phyloP scores from a whole-genome alignment of 306 rosid species.

The Parietaria judaica region DNA sequence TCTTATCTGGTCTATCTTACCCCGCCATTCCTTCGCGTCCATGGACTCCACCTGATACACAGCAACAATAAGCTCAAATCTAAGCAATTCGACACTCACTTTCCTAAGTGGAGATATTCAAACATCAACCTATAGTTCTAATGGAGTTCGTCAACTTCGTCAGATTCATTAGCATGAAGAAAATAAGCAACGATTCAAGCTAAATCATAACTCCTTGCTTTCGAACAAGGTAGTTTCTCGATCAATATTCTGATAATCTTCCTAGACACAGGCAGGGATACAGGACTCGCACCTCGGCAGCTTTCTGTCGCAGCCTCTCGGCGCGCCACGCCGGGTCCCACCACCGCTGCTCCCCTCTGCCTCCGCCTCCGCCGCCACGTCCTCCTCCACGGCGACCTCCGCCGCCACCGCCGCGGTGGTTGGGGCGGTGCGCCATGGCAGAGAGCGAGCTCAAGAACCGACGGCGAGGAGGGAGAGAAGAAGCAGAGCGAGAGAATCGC shows the following conservation, averaged over 20 bases:
- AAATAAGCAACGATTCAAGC: no score
- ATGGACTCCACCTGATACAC: conserved; percentile 62
- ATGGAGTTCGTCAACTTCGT: no score
- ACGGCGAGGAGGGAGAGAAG: neutral
- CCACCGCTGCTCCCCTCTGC: conserved; percentile 86
- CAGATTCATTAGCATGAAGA: no score
- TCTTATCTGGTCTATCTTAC: conserved; percentile 67
- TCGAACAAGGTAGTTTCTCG: neutral
- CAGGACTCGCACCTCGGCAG: conserved; percentile 43
- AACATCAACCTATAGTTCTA: no score
- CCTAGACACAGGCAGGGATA: neutral
- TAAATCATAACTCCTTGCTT: no score
- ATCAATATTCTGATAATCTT: neutral
- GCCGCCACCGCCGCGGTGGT: conserved; percentile 46
- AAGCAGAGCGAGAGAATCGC: conserved; percentile 9
- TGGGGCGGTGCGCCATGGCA: conserved; percentile 67
- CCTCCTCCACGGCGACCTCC: conserved; percentile 49
- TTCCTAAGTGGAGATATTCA: no score
- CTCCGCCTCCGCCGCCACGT: conserved; percentile 31
- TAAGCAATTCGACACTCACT: no score
- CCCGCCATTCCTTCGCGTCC: conserved; percentile 79
- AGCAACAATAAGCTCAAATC: neutral
- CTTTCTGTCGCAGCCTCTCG: conserved; percentile 64
- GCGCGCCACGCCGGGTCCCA: conserved; percentile 99
- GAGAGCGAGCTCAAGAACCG: conserved; percentile 26